Evolutionary conservation across 2,329 filamentous ascomycete genomes (phyloP).

Genomic region (Aphanocladium album): DNA sequence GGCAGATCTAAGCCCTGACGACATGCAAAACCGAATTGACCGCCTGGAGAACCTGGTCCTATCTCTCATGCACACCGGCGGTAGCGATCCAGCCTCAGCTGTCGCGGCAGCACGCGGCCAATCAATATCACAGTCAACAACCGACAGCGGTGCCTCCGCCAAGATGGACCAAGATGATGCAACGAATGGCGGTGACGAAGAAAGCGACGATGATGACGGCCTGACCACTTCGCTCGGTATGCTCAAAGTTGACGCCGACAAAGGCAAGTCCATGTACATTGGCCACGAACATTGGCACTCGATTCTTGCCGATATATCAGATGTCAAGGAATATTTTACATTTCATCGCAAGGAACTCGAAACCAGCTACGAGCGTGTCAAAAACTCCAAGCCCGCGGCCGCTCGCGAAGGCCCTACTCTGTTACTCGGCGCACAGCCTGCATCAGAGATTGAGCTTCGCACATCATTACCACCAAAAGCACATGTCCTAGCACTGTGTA

Average conservation of each 20-base stretch:
- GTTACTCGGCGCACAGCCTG: constrained; percentile 68
- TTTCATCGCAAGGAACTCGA: constrained; percentile 86
- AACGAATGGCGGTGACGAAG: constrained; percentile 47
- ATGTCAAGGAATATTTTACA: constrained; percentile 87
- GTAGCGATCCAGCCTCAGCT: constrained; percentile 41
- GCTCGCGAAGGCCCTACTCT: constrained; percentile 67
- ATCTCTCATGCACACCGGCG: constrained; percentile 86
- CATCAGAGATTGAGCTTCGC: constrained; percentile 71
- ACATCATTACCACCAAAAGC: constrained; percentile 75
- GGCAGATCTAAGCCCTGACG: constrained; percentile 66
- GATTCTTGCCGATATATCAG: constrained; percentile 74
- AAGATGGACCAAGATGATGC: constrained; percentile 55
- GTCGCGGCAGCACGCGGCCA: constrained; percentile 27
- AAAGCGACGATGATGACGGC: constrained; percentile 65
- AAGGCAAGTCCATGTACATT: constrained; percentile 74
- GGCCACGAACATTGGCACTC: constrained; percentile 82
- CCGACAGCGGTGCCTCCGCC: constrained; percentile 41
- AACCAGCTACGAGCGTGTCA: constrained; percentile 71
- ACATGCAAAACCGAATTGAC: constrained; percentile 98
- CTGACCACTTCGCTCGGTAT: constrained; percentile 71
- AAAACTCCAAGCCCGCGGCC: constrained; percentile 58
- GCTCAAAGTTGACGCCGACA: constrained; percentile 73
- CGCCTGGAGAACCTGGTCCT: constrained; percentile 86
- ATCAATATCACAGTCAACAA: constrained; percentile 33
- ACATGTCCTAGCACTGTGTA: constrained; percentile 77